phyloP scores from a whole-genome alignment of 768 basidiomycete species.

The Phanerodontia chrysosporium region DNA sequence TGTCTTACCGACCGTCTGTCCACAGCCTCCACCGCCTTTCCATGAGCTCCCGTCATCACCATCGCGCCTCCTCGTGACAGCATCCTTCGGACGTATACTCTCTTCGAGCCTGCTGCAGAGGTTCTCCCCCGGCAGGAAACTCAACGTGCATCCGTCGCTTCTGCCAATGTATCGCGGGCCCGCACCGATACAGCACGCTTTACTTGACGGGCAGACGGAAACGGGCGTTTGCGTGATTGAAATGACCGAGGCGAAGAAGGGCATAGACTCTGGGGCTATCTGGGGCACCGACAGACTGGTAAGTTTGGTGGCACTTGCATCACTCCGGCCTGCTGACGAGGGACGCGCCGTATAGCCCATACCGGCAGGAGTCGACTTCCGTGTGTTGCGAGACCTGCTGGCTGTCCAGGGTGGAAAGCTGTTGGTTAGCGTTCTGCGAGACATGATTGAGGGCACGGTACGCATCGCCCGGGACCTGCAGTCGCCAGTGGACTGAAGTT shows the following conservation, averaged over 20 bases:
- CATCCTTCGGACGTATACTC: conserved; percentile 89
- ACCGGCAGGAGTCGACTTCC: conserved; percentile 48
- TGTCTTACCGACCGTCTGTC: conserved; percentile 17
- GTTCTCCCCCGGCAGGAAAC: conserved; percentile 53
- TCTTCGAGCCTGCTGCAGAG: conserved; percentile 52
- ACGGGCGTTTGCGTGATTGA: conserved; percentile 82
- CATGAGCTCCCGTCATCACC: conserved; percentile 19
- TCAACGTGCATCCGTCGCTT: conserved; percentile 90
- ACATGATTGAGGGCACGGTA: conserved; percentile 46
- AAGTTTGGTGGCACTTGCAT: conserved; percentile 17
- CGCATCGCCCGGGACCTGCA: neutral
- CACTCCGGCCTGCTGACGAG: neutral
- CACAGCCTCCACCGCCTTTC: conserved; percentile 40
- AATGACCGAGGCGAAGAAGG: conserved; percentile 63
- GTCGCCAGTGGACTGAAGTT: neutral
- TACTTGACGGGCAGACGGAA: conserved; percentile 59
- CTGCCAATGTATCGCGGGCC: conserved; percentile 87
- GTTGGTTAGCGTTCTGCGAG: conserved; percentile 65
- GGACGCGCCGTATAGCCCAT: conserved; percentile 34
- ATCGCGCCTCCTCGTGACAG: conserved; percentile 70
- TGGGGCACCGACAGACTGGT: conserved; percentile 58
- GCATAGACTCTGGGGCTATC: conserved; percentile 77
- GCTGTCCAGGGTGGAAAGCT: conserved; percentile 64
- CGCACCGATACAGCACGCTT: conserved; percentile 82
- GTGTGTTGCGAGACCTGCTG: conserved; percentile 50